phyloP scores from a whole-genome alignment of 2,329 filamentous ascomycete species.

The Emmonsia crescens region DNA sequence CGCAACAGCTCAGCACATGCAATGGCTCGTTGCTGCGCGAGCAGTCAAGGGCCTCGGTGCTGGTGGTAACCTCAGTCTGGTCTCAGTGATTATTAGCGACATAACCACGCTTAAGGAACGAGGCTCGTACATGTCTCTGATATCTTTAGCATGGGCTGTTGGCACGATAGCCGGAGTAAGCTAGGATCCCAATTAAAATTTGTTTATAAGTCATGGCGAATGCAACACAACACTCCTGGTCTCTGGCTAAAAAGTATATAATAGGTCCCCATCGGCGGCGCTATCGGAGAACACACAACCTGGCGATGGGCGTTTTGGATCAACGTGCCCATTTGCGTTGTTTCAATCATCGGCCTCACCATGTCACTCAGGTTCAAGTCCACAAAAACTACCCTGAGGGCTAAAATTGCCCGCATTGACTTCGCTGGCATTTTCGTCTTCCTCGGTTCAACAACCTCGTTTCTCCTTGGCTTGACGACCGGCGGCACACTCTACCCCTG shows the following conservation, averaged over 20 bases:
- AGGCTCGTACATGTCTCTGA: conserved; percentile 37
- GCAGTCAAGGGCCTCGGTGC: conserved; percentile 41
- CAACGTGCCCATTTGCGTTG: conserved; percentile 42
- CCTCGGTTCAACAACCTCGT: conserved; percentile 17
- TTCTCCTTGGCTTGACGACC: conserved; percentile 24
- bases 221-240: background rate
- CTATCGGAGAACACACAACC: conserved; percentile 27
- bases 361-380: conserved; percentile 19
- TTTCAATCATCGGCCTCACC: conserved; percentile 39
- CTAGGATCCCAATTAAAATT: background rate
- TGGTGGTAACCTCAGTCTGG: conserved; percentile 38
- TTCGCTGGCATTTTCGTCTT: conserved; percentile 22
- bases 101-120: conserved; percentile 37
- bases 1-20: conserved; percentile 28
- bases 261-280: conserved; percentile 17
- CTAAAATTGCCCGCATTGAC: conserved; percentile 33
- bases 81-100: conserved; percentile 41
- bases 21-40: conserved; percentile 38
- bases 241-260: background rate
- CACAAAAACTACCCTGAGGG: conserved; percentile 42
- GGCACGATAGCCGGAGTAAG: conserved; percentile 15
- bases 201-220: conserved; percentile 9
- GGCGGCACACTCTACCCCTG: conserved; percentile 23
- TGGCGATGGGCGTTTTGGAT: conserved; percentile 50
- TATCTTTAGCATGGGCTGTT: conserved; percentile 38